phyloP scores from a whole-genome alignment of 352 stramenopile genomes.

The Phytophthora agathidicida region DNA sequence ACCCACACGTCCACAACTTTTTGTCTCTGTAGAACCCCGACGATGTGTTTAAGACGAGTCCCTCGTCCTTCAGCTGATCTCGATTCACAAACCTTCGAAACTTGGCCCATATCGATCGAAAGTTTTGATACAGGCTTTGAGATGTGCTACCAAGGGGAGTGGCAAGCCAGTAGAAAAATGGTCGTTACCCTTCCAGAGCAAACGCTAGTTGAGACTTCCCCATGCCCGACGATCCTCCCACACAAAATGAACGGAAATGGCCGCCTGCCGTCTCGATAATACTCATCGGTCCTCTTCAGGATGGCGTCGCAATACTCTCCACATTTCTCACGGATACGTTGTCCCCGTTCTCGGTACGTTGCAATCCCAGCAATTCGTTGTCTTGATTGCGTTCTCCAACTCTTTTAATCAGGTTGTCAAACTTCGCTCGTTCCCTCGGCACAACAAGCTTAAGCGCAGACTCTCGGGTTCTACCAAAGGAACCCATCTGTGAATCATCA shows the following conservation, averaged over 20 bases:
- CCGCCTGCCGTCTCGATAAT: not conserved
- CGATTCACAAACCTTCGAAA: not conserved
- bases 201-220: conserved; percentile 5
- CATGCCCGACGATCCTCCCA: conserved; percentile 6
- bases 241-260: conserved; percentile 8
- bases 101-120: too few relatives aligned
- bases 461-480: too few relatives aligned
- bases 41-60: not conserved
- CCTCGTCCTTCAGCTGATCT: not conserved
- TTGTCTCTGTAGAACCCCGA: not conserved
- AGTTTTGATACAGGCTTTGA: not conserved
- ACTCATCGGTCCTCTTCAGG: not conserved
- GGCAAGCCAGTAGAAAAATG: conserved; percentile 1
- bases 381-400: too few relatives aligned
- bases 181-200: not conserved
- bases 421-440: too few relatives aligned
- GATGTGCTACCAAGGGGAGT: not conserved
- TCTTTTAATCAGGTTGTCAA: too few relatives aligned
- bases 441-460: too few relatives aligned
- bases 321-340: not conserved
- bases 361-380: too few relatives aligned
- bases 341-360: conserved; percentile 2
- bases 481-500: too few relatives aligned
- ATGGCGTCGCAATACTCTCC: not conserved
- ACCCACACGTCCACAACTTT: not conserved